Conservation (phyloP, 164 flowering plant genomes). For the Taxillus chinensis region DNA sequence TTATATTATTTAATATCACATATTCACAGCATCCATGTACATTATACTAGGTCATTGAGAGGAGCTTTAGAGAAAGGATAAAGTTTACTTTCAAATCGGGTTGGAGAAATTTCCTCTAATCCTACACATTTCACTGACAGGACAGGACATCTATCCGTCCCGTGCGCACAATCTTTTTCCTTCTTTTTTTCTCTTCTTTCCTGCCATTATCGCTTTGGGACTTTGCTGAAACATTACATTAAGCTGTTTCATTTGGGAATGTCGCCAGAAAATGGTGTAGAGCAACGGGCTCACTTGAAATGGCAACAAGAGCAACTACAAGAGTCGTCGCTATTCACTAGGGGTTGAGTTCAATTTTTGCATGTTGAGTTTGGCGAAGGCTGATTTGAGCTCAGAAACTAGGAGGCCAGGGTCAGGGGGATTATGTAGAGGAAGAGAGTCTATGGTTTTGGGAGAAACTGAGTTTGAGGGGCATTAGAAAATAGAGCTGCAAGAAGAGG, state of each 20-base stretch:
- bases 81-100: too few relatives aligned
- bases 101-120: too few relatives aligned
- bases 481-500: slow-evolving; percentile 63
- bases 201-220: background rate
- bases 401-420: slow-evolving; percentile 38
- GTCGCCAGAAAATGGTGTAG: slow-evolving; percentile 20
- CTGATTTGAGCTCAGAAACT: slow-evolving; percentile 38
- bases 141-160: too few relatives aligned
- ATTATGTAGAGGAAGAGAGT: slow-evolving; percentile 10
- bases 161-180: background rate
- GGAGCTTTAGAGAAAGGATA: too few relatives aligned
- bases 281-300: slow-evolving; percentile 44
- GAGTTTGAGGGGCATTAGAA: slow-evolving; percentile 26
- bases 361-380: slow-evolving; percentile 22
- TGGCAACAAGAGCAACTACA: slow-evolving; percentile 35
- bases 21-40: too few relatives aligned
- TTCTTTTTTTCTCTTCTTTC: background rate
- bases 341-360: slow-evolving; percentile 23
- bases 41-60: too few relatives aligned
- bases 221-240: slow-evolving; percentile 32
- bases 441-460: slow-evolving; percentile 19
- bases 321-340: slow-evolving; percentile 6
- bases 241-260: slow-evolving; percentile 26
- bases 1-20: too few relatives aligned
- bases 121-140: too few relatives aligned